A percentile compares a stretch with the other conserved stretches of the same genome.
These are phyloP conservation scores for Cercospora citrullina DNA, from an alignment of 2,329 filamentous ascomycete genomes.

Conservation along the genomic window DNA sequence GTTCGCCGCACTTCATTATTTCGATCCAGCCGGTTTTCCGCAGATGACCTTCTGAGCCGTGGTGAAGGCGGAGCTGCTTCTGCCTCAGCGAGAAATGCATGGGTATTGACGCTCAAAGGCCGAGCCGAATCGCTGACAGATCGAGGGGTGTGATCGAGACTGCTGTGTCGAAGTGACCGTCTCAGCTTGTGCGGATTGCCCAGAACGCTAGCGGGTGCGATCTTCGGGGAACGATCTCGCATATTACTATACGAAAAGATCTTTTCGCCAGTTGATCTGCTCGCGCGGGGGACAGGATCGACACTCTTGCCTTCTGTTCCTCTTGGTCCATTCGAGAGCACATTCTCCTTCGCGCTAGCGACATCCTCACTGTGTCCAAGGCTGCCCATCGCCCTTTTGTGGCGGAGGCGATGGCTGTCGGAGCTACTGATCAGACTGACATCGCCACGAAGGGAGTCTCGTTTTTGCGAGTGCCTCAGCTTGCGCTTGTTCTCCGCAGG, in stretches of 20 bases:
- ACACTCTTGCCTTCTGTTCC: slow-evolving; percentile 1
- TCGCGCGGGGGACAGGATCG: slow-evolving; percentile 7
- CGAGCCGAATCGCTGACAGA: slow-evolving; percentile 16
- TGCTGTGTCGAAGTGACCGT: slow-evolving; percentile 22
- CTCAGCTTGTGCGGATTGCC: slow-evolving; percentile 23
- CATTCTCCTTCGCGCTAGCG: background rate
- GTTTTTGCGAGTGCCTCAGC: slow-evolving; percentile 30
- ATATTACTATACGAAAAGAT: slow-evolving; percentile 20
- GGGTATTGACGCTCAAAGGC: slow-evolving; percentile 19
- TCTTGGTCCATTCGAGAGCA: background rate
- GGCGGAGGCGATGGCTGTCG: slow-evolving; percentile 23
- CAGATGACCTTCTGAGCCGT: slow-evolving; percentile 24
- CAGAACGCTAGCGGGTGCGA: slow-evolving; percentile 17
- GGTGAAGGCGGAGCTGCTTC: slow-evolving; percentile 14
- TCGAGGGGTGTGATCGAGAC: slow-evolving; percentile 17
- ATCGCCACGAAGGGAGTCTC: slow-evolving; percentile 30
- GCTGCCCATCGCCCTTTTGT: slow-evolving; percentile 25
- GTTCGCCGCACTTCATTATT: slow-evolving; percentile 26
- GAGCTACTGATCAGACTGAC: slow-evolving; percentile 26
- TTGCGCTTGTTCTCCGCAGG: slow-evolving; percentile 25
- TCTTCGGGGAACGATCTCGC: slow-evolving; percentile 12
- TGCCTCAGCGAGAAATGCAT: background rate
- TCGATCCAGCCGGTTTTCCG: slow-evolving; percentile 25
- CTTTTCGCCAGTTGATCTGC: slow-evolving; percentile 16
- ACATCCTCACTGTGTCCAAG: slow-evolving; percentile 16